phyloP scores from a whole-genome alignment of 495 filamentous ascomycete genomes.

The Jackrogersella minutella region DNA sequence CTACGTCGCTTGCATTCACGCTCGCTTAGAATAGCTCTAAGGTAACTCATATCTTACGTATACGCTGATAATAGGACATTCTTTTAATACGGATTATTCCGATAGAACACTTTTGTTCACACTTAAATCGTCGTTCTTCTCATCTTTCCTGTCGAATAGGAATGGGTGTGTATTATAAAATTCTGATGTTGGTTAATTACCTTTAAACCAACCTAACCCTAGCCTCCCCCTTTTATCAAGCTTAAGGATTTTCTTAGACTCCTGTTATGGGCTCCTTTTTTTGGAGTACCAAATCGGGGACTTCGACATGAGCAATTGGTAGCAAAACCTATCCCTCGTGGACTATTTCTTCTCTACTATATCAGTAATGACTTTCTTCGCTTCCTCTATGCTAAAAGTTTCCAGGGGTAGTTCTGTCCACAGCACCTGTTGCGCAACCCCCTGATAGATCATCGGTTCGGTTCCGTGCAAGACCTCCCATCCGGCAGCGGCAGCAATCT shows the following conservation, averaged over 20 bases:
- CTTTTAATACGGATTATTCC: background rate
- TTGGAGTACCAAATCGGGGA: too few relatives aligned
- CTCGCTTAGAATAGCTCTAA: conserved; percentile 11
- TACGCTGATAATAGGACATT: background rate
- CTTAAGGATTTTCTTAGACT: too few relatives aligned
- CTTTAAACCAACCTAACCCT: too few relatives aligned
- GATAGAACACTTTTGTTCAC: background rate
- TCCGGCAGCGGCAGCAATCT: background rate
- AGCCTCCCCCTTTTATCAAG: too few relatives aligned
- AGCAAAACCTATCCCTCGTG: too few relatives aligned
- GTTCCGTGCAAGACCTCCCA: background rate
- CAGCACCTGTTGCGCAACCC: background rate
- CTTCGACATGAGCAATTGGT: too few relatives aligned
- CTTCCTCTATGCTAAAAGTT: background rate
- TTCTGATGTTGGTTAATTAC: too few relatives aligned
- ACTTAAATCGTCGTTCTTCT: too few relatives aligned
- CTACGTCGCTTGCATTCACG: conserved; percentile 26
- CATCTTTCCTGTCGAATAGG: background rate
- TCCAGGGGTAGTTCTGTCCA: background rate
- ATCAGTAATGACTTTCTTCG: background rate
- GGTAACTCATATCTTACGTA: background rate
- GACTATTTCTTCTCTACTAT: background rate
- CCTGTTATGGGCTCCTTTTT: too few relatives aligned
- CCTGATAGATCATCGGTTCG: conserved; percentile 4
- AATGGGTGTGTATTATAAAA: too few relatives aligned